Conservation (phyloP, 768 basidiomycete genomes). For the Pleurotus giganteus region DNA sequence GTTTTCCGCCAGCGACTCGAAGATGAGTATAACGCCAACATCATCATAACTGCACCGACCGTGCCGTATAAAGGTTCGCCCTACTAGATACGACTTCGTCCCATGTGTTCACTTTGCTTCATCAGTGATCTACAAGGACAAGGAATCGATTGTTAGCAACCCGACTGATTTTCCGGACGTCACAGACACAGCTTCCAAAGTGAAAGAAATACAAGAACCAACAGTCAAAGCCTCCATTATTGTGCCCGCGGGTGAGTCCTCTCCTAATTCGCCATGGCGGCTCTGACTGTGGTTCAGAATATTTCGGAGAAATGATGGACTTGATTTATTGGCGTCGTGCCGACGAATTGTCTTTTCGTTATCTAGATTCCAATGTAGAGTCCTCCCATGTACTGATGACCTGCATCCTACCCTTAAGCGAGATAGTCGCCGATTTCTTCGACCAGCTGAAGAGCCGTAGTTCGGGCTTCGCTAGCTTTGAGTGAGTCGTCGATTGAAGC, state of each 20-base stretch:
- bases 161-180: constrained; percentile 94
- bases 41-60: constrained; percentile 94
- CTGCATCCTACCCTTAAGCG: constrained; percentile 83
- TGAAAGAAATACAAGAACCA: constrained; percentile 86
- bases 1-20: constrained; percentile 94
- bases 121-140: constrained; percentile 71
- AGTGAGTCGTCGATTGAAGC: constrained; percentile 48
- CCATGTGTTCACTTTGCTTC: constrained; percentile 4
- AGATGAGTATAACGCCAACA: constrained; percentile 93
- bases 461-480: constrained; percentile 90
- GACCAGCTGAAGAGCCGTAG: constrained; percentile 91
- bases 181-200: constrained; percentile 54
- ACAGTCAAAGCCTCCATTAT: constrained; percentile 93
- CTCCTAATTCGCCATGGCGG: neutral
- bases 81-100: constrained; percentile 11
- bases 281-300: constrained; percentile 49
- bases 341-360: constrained; percentile 78
- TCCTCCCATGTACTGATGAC: constrained; percentile 76
- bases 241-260: constrained; percentile 76
- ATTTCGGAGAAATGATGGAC: constrained; percentile 95
- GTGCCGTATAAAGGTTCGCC: constrained; percentile 84
- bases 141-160: constrained; percentile 73
- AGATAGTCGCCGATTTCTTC: constrained; percentile 95
- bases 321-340: constrained; percentile 86
- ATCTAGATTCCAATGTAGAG: constrained; percentile 59